Base-by-base conservation (phyloP, 2,329 filamentous ascomycete species). In the Lachnellula arida region DNA sequence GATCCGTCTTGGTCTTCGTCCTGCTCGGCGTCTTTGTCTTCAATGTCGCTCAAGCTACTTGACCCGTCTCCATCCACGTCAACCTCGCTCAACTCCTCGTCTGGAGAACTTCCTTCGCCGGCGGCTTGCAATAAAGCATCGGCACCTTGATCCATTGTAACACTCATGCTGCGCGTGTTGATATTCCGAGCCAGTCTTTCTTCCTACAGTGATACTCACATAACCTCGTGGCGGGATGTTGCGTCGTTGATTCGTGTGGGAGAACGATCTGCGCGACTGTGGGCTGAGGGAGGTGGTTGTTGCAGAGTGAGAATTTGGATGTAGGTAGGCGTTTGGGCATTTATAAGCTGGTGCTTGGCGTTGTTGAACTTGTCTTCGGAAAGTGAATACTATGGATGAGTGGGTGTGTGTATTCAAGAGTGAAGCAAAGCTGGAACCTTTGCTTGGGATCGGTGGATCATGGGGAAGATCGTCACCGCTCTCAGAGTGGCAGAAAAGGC, bases 31-130 rank as follows among this genome's bases (percentile, higher is more conserved):
- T 89, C 86, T 67, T 84, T 84, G 67, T 96, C 89, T 68, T 92
- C 91, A 55, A 96, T 89, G 66, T 97, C 93, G 75, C 91, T 97
- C 65, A 97, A 79, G 67, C 91, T 94, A 73, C 93, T 97, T 40
- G 92, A 97, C 52, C 88, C 79, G 70, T 85, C 86, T 70, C 88
- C 89, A 66, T 86, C 84, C 40, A 67, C 59, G 35, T 69, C 68
- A 19, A 67, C 58, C 54, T 70, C 67, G 56, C 66, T 69, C 58
- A 67, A 55, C 40, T 69, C 28, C 28, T 32, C 67, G 49, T 67
- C 65, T 55, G 60, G 52, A 43, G 66, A 65, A 53, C 53, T 57
- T 34, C 60, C 58, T 28, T 63, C 59, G n/a, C 55, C 56, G 51
- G 67, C 63, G 40, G 64, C 64, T 53, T 67, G 62, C 48, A 67